A percentile compares a stretch with the other conserved stretches of the same genome.
Conservation (phyloP, 2,329 filamentous ascomycete species). For the Neopestalotiopsis clavispora region DNA sequence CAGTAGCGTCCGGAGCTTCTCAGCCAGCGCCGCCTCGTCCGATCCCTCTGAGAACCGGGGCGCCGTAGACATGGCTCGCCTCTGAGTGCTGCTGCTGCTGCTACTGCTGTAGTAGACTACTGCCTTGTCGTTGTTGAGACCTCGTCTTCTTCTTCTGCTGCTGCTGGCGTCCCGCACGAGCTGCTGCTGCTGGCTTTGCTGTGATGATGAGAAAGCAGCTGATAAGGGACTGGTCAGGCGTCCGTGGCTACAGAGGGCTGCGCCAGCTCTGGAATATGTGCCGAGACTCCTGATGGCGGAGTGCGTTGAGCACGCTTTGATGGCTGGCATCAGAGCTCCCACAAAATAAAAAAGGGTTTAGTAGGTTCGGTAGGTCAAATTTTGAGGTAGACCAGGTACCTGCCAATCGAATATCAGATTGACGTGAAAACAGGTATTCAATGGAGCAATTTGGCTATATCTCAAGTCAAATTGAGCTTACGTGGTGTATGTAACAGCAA, state of each 20-base stretch:
- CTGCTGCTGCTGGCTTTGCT: not conserved
- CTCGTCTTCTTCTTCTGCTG: too few relatives aligned
- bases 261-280: not conserved
- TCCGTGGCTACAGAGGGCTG: not conserved
- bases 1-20: slow-evolving; percentile 42
- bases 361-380: not conserved
- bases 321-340: not conserved
- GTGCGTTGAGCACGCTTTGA: not conserved
- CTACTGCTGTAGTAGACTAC: too few relatives aligned
- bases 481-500: not conserved
- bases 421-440: not conserved
- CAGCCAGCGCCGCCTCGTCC: slow-evolving; percentile 42
- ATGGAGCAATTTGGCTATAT: not conserved
- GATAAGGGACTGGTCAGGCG: not conserved
- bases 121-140: too few relatives aligned
- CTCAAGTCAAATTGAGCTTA: too few relatives aligned
- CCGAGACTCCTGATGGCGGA: not conserved
- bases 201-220: not conserved
- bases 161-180: too few relatives aligned
- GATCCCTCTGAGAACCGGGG: slow-evolving; percentile 50
- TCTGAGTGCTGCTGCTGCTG: not conserved
- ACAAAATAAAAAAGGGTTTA: not conserved
- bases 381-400: not conserved
- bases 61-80: slow-evolving; percentile 17
- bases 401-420: not conserved